Evolutionary conservation across 805 yeast species (phyloP).

Genomic region (Hanseniaspora opuntiae): DNA sequence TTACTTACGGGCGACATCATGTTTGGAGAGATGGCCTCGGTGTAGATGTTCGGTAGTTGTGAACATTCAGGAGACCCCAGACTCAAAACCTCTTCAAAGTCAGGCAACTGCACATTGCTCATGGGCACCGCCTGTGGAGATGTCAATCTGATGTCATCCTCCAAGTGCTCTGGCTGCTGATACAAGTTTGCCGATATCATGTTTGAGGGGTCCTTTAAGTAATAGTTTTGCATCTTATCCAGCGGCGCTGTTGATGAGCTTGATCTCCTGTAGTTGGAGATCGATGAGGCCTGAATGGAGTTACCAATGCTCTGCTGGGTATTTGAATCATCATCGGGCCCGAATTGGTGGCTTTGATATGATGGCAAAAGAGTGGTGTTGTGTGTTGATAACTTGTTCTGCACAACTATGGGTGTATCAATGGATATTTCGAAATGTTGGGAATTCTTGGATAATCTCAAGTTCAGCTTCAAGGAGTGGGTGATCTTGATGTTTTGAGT

Average conservation of each 20-base stretch:
- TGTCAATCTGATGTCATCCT: constrained; percentile 7
- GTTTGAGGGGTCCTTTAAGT: constrained; percentile 1
- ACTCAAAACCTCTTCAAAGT: constrained; percentile 9
- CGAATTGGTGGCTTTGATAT: constrained; percentile 31
- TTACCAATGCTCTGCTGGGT: constrained; percentile 9
- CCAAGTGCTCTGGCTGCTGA: constrained; percentile 1
- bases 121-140: constrained; percentile 9
- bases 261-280: background rate
- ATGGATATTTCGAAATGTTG: constrained; percentile 90
- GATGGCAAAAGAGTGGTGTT: constrained; percentile 68
- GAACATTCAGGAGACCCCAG: constrained; percentile 3
- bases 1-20: constrained; percentile 2
- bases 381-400: constrained; percentile 66
- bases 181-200: constrained; percentile 8
- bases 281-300: background rate
- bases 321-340: background rate
- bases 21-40: background rate
- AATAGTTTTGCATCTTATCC: background rate
- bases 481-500: constrained; percentile 68
- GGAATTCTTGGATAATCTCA: constrained; percentile 66
- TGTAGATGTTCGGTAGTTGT: background rate
- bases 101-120: constrained; percentile 2
- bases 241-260: background rate
- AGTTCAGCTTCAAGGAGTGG: constrained; percentile 88
- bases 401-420: constrained; percentile 82